A percentile compares a stretch with the other conserved stretches of the same genome.
Conservation (phyloP, 179 eudicot genomes). For the Spergularia azorica region DNA sequence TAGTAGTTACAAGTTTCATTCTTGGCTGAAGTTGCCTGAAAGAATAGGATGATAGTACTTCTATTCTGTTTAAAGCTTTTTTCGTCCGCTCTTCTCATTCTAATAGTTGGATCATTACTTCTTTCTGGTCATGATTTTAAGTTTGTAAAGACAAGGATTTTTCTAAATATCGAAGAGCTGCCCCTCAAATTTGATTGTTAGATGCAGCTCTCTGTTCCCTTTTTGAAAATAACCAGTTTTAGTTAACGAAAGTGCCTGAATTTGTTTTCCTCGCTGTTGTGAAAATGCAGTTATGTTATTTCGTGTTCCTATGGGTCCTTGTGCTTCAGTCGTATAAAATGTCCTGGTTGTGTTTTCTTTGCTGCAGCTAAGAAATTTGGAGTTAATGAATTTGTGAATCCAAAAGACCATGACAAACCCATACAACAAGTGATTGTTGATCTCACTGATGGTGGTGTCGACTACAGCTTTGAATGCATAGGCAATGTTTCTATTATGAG, state of each 20-base stretch:
- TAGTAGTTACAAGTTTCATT: background rate
- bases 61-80: no score
- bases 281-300: background rate
- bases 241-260: background rate
- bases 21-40: no score
- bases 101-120: background rate
- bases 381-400: slow-evolving; percentile 93
- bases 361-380: slow-evolving; percentile 89
- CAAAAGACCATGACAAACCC: slow-evolving; percentile 88
- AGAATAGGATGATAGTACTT: no score
- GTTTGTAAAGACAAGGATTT: background rate
- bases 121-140: background rate
- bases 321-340: background rate
- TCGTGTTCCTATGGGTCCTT: background rate
- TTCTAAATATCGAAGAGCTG: background rate
- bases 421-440: slow-evolving; percentile 92
- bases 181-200: background rate
- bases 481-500: slow-evolving; percentile 93
- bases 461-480: slow-evolving; percentile 95
- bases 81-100: no score
- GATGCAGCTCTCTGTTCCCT: background rate
- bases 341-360: slow-evolving; percentile 1
- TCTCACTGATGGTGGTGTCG: slow-evolving; percentile 95
- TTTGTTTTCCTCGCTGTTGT: background rate
- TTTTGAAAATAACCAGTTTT: background rate